Conservation (phyloP, 2,329 filamentous ascomycete genomes). For the Ceratocystis eucalypticola region DNA sequence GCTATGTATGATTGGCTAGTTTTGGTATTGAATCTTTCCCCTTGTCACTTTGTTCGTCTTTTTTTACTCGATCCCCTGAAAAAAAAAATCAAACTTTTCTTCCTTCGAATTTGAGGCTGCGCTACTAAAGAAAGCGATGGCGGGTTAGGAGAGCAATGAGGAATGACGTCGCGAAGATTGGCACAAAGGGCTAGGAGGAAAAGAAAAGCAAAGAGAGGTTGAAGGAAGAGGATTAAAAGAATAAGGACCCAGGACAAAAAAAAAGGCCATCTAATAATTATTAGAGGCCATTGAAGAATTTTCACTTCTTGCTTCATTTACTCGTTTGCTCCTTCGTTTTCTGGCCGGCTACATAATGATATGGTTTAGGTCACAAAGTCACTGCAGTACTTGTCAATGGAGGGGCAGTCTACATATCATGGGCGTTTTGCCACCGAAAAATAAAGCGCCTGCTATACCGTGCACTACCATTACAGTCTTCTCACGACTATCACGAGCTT, state of each 20-base stretch:
- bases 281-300: background rate
- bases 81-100: constrained; percentile 2
- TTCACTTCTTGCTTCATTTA: background rate
- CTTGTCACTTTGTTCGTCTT: background rate
- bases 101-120: background rate
- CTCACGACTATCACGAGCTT: background rate
- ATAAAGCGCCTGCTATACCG: background rate
- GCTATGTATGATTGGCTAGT: background rate
- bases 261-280: background rate
- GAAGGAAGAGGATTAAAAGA: background rate
- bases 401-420: background rate
- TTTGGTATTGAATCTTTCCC: background rate
- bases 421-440: background rate
- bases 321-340: background rate
- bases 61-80: background rate
- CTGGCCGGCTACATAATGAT: background rate
- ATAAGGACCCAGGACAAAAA: background rate
- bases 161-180: background rate
- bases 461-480: background rate
- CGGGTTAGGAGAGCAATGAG: background rate
- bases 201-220: background rate
- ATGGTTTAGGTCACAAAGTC: background rate
- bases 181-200: background rate
- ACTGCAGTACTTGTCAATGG: background rate
- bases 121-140: too few relatives aligned